These are phyloP conservation scores for Malus sylvestris DNA, from an alignment of 306 rosid species.

Conservation along the genomic window DNA sequence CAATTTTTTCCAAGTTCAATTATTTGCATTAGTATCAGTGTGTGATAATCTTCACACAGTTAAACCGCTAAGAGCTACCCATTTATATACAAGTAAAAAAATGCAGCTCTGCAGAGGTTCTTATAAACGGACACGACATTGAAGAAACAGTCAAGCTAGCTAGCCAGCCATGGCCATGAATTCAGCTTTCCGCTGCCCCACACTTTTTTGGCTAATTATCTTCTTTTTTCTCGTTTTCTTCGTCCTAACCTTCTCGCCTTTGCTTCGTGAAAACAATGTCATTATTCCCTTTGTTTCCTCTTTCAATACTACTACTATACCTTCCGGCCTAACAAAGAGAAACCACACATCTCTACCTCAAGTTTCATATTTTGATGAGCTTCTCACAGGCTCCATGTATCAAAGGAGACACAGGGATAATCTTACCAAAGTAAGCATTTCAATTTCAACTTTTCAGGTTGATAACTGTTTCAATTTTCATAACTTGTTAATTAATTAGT, in stretches of 20 bases:
- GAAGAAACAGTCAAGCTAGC: neutral
- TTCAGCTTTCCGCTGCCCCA: slow-evolving; percentile 4
- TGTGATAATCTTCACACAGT: neutral
- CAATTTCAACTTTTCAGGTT: neutral
- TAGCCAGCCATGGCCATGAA: slow-evolving; percentile 5
- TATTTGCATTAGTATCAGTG: neutral
- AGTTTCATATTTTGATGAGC: neutral
- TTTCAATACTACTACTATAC: neutral
- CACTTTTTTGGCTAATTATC: neutral
- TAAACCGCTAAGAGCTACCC: neutral
- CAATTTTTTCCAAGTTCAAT: neutral
- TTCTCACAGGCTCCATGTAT: neutral
- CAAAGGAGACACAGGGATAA: neutral
- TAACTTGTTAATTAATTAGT: neutral
- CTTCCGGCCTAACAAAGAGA: neutral
- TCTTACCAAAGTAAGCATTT: slow-evolving; percentile 6
- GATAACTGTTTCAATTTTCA: no score
- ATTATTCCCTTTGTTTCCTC: slow-evolving; percentile 3
- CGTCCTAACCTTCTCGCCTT: neutral
- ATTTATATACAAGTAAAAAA: neutral
- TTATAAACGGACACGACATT: neutral
- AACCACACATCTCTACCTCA: neutral
- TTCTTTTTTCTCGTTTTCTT: slow-evolving; percentile 6
- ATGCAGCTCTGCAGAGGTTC: neutral
- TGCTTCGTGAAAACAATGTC: slow-evolving; percentile 2